Conservation (phyloP, 108 stramenopile genomes). For the Nitzschia putrida region DNA sequence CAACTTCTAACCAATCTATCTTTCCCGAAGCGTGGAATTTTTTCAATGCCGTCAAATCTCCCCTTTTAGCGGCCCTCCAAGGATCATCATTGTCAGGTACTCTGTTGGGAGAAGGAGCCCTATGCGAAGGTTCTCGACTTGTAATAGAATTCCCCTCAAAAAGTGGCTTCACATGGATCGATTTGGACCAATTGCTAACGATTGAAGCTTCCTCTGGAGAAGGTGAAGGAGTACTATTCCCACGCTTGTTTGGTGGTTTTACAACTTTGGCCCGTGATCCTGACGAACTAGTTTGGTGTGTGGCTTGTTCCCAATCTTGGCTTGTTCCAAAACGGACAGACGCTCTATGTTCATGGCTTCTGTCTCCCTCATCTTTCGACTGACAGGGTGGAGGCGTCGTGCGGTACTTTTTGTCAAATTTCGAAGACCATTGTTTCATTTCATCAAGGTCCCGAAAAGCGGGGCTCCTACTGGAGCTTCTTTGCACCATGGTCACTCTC, state of each 20-base stretch:
- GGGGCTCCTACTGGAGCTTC: neutral
- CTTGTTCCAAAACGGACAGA: neutral
- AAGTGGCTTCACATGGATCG: conserved; percentile 11
- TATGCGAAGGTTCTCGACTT: neutral
- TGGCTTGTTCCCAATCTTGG: neutral
- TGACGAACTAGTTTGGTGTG: conserved; percentile 2
- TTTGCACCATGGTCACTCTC: conserved; percentile 4
- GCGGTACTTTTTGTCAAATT: conserved; percentile 3
- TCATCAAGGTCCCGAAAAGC: neutral
- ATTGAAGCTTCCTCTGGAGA: neutral
- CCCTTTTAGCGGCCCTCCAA: conserved; percentile 33
- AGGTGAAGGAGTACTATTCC: neutral
- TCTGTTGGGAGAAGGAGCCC: neutral
- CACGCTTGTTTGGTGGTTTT: neutral
- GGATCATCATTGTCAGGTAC: conserved; percentile 12
- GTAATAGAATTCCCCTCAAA: conserved; percentile 2
- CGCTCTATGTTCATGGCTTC: neutral
- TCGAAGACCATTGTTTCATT: conserved; percentile 6
- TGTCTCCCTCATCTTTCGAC: neutral
- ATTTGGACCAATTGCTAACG: conserved; percentile 13
- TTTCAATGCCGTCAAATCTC: conserved; percentile 27
- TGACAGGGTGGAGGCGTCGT: neutral
- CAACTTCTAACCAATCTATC: conserved; percentile 20
- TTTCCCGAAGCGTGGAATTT: conserved; percentile 7
- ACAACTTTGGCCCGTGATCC: conserved; percentile 4